Conservation (phyloP, 352 stramenopile species). For the Globisporangium paddicum region DNA sequence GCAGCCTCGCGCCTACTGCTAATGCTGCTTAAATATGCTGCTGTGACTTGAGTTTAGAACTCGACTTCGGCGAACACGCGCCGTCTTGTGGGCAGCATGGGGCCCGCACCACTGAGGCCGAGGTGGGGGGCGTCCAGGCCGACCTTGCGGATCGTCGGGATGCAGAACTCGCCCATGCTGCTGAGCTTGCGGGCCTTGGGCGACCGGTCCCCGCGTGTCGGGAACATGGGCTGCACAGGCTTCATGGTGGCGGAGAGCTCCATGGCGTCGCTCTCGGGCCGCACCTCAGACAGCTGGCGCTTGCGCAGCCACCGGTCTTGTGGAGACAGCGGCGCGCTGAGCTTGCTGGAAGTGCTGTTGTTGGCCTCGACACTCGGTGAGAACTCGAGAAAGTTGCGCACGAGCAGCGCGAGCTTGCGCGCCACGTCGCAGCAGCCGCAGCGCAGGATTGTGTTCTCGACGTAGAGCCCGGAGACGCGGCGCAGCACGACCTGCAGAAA, state of each 20-base stretch:
- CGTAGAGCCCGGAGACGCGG: constrained; percentile 52
- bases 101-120: not conserved
- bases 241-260: not conserved
- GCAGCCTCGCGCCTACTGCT: not conserved
- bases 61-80: constrained; percentile 80
- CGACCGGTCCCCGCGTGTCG: constrained; percentile 26
- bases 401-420: constrained; percentile 48
- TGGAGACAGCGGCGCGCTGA: constrained; percentile 3
- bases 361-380: constrained; percentile 9
- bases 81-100: constrained; percentile 33
- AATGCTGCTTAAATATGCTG: too few relatives aligned
- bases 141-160: constrained; percentile 40
- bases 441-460: constrained; percentile 50
- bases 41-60: constrained; percentile 24
- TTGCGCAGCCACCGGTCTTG: constrained; percentile 32
- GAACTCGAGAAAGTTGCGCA: constrained; percentile 67
- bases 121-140: constrained; percentile 20
- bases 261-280: constrained; percentile 25
- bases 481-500: constrained; percentile 66
- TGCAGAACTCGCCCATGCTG: constrained; percentile 36
- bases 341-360: not conserved
- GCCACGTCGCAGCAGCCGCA: constrained; percentile 47
- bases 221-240: constrained; percentile 23
- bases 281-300: constrained; percentile 51
- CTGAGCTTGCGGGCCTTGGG: constrained; percentile 63